Percentiles rank a stretch among this genome's conserved stretches.
These are phyloP conservation scores for Tagetes patula DNA, from an alignment of 129 eudicot genomes.

Conservation along the genomic window DNA sequence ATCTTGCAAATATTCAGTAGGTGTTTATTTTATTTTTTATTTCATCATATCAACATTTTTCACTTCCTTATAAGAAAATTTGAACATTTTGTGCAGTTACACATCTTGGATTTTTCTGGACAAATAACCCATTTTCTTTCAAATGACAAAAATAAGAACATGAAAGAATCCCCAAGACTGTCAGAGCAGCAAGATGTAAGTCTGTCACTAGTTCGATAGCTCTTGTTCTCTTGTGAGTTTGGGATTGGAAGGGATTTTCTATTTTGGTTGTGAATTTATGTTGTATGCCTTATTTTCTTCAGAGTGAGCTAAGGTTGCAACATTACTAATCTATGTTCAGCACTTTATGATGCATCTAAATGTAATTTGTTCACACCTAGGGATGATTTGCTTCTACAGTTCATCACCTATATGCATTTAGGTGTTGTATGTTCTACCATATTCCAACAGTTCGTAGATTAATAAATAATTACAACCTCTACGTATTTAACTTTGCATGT, in stretches of 20 bases:
- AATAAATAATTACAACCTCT: neutral
- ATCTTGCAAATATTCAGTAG: neutral
- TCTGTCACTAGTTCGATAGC: constrained; percentile 14
- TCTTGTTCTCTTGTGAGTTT: constrained; percentile 15
- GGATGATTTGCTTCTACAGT: constrained; percentile 9
- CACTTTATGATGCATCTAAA: constrained; percentile 3
- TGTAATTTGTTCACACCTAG: neutral
- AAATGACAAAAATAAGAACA: constrained; percentile 52
- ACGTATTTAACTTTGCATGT: neutral
- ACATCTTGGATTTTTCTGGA: constrained; percentile 95
- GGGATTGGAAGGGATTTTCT: neutral
- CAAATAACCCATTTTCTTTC: constrained; percentile 55
- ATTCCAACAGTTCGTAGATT: neutral
- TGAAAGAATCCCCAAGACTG: constrained; percentile 59
- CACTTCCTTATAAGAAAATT: constrained; percentile 16
- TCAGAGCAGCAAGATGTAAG: constrained; percentile 90
- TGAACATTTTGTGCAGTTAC: constrained; percentile 54
- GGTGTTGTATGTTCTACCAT: neutral
- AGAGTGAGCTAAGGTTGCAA: constrained; percentile 13
- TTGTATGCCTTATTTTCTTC: constrained; percentile 7
- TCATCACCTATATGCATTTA: constrained; percentile 11
- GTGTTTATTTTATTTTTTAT: neutral
- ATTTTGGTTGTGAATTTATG: neutral
- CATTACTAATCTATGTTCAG: constrained; percentile 14
- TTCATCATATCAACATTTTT: constrained; percentile 14